Percentiles rank a stretch among this genome's conserved stretches.
phyloP scores from a whole-genome alignment of 768 basidiomycete genomes.

The Coprinellus micaceus region DNA sequence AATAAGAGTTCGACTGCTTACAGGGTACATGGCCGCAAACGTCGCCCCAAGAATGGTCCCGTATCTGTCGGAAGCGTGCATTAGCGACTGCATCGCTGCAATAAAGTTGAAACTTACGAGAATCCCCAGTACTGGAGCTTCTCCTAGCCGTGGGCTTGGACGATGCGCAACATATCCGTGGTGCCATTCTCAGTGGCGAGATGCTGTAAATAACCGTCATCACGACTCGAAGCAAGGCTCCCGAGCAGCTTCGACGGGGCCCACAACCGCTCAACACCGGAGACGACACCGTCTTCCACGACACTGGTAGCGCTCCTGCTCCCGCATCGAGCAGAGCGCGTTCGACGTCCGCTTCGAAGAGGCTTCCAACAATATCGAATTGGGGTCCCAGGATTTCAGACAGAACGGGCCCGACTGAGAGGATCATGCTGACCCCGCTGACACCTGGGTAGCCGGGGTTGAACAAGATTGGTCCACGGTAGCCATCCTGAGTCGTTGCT shows the following conservation, averaged over 20 bases:
- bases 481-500: slow-evolving; percentile 23
- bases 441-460: slow-evolving; percentile 49
- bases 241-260: slow-evolving; percentile 26
- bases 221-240: slow-evolving; percentile 32
- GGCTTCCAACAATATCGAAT: slow-evolving; percentile 44
- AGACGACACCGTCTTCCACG: slow-evolving; percentile 22
- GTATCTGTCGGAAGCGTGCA: slow-evolving; percentile 11
- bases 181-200: slow-evolving; percentile 35
- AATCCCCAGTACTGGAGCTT: slow-evolving; percentile 35
- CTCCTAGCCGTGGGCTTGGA: slow-evolving; percentile 25
- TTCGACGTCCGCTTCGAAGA: slow-evolving; percentile 33
- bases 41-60: slow-evolving; percentile 20
- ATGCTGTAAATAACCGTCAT: slow-evolving; percentile 24
- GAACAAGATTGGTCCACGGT: slow-evolving; percentile 42
- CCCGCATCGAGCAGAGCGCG: slow-evolving; percentile 23
- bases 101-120: slow-evolving; percentile 18
- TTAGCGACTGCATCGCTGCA: not conserved
- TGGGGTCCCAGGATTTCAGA: slow-evolving; percentile 34
- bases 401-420: slow-evolving; percentile 20
- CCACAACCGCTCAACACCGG: slow-evolving; percentile 27
- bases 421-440: slow-evolving; percentile 34
- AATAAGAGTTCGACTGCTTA: no score
- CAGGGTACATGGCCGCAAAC: slow-evolving; percentile 22
- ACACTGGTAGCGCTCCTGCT: no score
- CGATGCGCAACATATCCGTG: slow-evolving; percentile 33